Evolutionary conservation across 345 rosid species (phyloP).

Genomic region (Brassica incana): DNA sequence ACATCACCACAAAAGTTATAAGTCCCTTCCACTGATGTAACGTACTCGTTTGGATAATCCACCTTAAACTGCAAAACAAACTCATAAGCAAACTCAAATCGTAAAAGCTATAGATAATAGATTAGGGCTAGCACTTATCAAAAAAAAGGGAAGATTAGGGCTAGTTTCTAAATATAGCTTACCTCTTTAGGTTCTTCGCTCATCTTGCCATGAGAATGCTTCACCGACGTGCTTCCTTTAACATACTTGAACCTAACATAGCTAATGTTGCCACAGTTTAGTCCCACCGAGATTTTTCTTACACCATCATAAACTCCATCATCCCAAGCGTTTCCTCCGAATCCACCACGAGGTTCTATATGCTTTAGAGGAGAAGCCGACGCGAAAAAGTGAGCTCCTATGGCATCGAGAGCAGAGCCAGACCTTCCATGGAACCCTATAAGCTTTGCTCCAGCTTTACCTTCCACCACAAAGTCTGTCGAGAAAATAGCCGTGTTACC

Average conservation of each 20-base stretch:
- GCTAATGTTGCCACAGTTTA: background rate
- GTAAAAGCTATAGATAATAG: background rate
- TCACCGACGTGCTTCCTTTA: background rate
- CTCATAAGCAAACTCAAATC: background rate
- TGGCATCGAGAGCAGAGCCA: background rate
- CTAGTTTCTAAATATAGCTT: background rate
- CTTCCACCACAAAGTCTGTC: conserved; percentile 6
- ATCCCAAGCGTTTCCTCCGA: conserved; percentile 20
- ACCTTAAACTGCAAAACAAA: conserved; percentile 17
- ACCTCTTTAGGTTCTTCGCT: conserved; percentile 3
- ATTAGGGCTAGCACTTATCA: background rate
- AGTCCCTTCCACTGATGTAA: conserved; percentile 23
- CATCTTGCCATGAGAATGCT: conserved; percentile 4
- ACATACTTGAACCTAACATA: background rate
- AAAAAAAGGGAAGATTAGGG: background rate
- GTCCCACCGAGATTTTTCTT: background rate
- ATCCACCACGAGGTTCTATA: conserved; percentile 3
- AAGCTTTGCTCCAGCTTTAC: conserved; percentile 19
- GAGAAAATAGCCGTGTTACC: background rate
- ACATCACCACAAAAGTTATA: background rate
- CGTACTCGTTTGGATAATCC: conserved; percentile 13
- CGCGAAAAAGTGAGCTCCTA: conserved; percentile 24
- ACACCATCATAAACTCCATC: conserved; percentile 30
- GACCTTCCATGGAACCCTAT: conserved; percentile 26
- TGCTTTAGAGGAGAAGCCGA: background rate